Percentiles rank a stretch among this genome's conserved stretches.
Conservation (phyloP, 306 rosid genomes). For the Trichosanthes truncata region DNA sequence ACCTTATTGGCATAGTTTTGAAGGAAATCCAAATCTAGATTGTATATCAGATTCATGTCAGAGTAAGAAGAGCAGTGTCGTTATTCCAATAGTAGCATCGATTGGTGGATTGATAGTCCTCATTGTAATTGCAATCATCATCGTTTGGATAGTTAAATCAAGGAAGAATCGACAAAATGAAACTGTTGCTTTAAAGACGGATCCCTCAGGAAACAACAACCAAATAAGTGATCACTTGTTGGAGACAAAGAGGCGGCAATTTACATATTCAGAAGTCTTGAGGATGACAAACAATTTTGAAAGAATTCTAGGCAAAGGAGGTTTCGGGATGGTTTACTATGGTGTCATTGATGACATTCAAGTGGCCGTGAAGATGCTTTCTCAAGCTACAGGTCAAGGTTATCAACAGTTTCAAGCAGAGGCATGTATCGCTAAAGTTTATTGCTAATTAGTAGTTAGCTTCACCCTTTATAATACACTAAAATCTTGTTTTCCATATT, state of each 20-base stretch:
- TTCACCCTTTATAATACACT: too few relatives aligned
- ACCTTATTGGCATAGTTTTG: neutral
- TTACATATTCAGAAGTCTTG: constrained; percentile 7
- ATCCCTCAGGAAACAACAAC: too few relatives aligned
- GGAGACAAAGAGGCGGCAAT: neutral
- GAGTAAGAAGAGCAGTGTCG: neutral
- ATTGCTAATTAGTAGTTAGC: too few relatives aligned
- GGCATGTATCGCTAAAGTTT: too few relatives aligned
- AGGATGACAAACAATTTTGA: constrained; percentile 24
- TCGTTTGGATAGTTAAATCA: neutral
- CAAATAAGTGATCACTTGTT: too few relatives aligned
- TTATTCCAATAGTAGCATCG: constrained; percentile 1
- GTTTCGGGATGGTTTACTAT: constrained; percentile 38
- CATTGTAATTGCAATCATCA: neutral
- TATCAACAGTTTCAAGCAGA: constrained; percentile 44
- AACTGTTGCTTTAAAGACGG: too few relatives aligned
- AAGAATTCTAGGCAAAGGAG: too few relatives aligned
- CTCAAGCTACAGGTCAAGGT: constrained; percentile 28
- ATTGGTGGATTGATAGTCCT: neutral
- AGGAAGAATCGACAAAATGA: neutral
- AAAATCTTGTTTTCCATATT: too few relatives aligned
- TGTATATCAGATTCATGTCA: neutral
- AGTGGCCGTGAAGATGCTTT: constrained; percentile 57
- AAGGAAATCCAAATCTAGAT: constrained; percentile 1
- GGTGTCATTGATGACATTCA: constrained; percentile 27